Conservation (phyloP, 163 green algal species). For the Chlamydomonas reinhardtii region DNA sequence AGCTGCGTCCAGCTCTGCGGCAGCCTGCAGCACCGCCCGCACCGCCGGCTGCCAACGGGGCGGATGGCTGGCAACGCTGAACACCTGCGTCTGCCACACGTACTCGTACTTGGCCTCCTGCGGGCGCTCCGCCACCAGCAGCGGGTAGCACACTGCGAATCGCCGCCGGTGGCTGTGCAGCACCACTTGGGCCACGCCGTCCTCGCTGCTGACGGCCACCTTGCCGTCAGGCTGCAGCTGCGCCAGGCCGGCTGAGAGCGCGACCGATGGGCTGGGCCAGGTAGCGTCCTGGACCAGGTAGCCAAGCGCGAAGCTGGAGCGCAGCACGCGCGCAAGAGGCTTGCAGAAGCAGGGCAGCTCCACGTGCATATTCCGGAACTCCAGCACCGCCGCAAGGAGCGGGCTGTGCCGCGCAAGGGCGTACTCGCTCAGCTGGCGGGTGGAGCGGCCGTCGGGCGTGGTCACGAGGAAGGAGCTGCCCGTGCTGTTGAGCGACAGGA, state of each 20-base stretch:
- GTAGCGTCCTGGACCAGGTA: slow-evolving; percentile 52
- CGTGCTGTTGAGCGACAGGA: slow-evolving; percentile 63
- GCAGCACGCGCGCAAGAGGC: slow-evolving; percentile 29
- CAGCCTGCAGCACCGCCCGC: slow-evolving; percentile 25
- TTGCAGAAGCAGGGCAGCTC: slow-evolving; percentile 61
- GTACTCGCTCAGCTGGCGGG: slow-evolving; percentile 69
- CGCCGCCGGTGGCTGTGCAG: slow-evolving; percentile 61
- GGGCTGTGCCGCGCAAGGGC: slow-evolving; percentile 57
- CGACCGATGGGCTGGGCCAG: slow-evolving; percentile 58
- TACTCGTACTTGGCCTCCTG: slow-evolving; percentile 61
- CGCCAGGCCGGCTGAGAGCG: slow-evolving; percentile 31
- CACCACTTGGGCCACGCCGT: slow-evolving; percentile 59
- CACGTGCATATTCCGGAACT: slow-evolving; percentile 76
- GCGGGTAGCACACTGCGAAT: slow-evolving; percentile 72
- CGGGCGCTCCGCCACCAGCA: slow-evolving; percentile 56
- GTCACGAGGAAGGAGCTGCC: slow-evolving; percentile 55
- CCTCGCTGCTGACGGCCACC: slow-evolving; percentile 55
- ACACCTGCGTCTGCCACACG: slow-evolving; percentile 72
- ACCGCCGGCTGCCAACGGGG: slow-evolving; percentile 56
- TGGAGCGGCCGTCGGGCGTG: slow-evolving; percentile 14
- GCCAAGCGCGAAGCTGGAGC: slow-evolving; percentile 38
- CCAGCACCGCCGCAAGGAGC: slow-evolving; percentile 61
- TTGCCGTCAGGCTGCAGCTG: slow-evolving; percentile 45
- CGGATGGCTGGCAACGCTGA: slow-evolving; percentile 55
- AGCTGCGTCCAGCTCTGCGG: background rate